A percentile compares a stretch with the other conserved stretches of the same genome.
Conservation (phyloP, 2,329 filamentous ascomycete genomes). For the Cephalotrichum gorgonifer region DNA sequence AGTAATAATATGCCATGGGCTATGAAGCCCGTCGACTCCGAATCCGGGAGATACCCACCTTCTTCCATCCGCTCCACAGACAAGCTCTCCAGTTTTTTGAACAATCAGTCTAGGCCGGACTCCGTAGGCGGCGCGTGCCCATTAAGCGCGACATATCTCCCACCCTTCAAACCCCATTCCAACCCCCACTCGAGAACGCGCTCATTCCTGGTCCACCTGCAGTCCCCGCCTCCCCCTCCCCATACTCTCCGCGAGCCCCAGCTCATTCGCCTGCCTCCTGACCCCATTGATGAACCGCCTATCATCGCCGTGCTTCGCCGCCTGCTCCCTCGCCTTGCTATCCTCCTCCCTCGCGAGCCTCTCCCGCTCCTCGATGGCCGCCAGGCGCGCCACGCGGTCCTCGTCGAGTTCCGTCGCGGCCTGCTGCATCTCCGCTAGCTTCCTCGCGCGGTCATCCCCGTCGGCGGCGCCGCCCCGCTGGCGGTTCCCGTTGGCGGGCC, state of each 20-base stretch:
- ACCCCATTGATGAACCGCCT: slow-evolving; percentile 54
- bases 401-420: slow-evolving; percentile 59
- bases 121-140: no score
- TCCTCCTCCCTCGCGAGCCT: slow-evolving; percentile 55
- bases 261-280: slow-evolving; percentile 45
- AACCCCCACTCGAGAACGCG: background rate
- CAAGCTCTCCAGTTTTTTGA: no score
- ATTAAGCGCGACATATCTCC: no score
- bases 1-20: no score
- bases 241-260: slow-evolving; percentile 41
- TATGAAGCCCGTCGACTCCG: no score
- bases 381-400: slow-evolving; percentile 59
- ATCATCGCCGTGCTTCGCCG: slow-evolving; percentile 51
- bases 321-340: slow-evolving; percentile 47
- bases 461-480: slow-evolving; percentile 9
- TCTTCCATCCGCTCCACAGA: no score
- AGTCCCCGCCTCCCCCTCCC: slow-evolving; percentile 35
- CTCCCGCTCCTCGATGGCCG: slow-evolving; percentile 56
- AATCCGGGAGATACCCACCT: no score
- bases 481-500: background rate
- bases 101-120: no score
- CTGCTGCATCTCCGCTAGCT: slow-evolving; percentile 63
- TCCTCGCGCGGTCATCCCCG: slow-evolving; percentile 52
- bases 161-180: background rate
- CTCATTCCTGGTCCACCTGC: slow-evolving; percentile 31